Evolutionary conservation across 768 basidiomycete species (phyloP).

Genomic region (Auriscalpium microsporum): DNA sequence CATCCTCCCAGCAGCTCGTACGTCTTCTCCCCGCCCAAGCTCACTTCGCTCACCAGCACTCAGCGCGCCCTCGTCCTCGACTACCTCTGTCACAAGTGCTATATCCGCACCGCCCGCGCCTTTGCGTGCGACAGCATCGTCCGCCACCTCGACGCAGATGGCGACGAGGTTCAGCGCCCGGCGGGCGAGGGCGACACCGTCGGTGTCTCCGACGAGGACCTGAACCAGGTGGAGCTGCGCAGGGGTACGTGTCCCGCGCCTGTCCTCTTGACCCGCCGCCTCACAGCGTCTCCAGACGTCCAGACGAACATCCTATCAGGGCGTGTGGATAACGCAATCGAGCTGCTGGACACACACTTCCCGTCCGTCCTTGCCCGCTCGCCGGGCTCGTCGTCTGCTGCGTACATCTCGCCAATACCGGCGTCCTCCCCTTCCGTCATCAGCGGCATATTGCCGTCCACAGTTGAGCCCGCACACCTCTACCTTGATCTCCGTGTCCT

Average conservation of each 20-base stretch:
- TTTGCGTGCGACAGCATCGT: constrained; percentile 58
- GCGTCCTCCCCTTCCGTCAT: constrained; percentile 25
- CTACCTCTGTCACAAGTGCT: constrained; percentile 69
- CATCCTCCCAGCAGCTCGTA: constrained; percentile 5
- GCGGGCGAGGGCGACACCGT: constrained; percentile 16
- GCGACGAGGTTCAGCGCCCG: constrained; percentile 46
- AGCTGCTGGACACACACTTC: constrained; percentile 61
- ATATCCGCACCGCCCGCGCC: constrained; percentile 59
- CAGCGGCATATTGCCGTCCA: constrained; percentile 48
- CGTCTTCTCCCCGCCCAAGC: background rate
- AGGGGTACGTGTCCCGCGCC: constrained; percentile 1
- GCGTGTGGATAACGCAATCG: constrained; percentile 61
- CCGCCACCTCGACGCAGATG: constrained; percentile 59
- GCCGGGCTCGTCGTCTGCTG: constrained; percentile 6
- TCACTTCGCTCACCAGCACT: constrained; percentile 16
- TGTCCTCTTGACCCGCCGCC: too few species aligned
- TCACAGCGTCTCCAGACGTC: constrained; percentile 43
- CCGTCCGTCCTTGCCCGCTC: constrained; percentile 52
- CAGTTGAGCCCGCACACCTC: constrained; percentile 68
- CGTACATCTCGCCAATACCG: background rate
- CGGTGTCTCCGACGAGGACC: constrained; percentile 8
- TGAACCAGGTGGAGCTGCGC: constrained; percentile 7
- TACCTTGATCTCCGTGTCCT: constrained; percentile 80
- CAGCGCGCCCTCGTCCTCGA: constrained; percentile 67
- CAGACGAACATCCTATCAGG: constrained; percentile 64